Base-by-base conservation (phyloP, 305 asterid genomes). In the Fraxinus velutina region DNA sequence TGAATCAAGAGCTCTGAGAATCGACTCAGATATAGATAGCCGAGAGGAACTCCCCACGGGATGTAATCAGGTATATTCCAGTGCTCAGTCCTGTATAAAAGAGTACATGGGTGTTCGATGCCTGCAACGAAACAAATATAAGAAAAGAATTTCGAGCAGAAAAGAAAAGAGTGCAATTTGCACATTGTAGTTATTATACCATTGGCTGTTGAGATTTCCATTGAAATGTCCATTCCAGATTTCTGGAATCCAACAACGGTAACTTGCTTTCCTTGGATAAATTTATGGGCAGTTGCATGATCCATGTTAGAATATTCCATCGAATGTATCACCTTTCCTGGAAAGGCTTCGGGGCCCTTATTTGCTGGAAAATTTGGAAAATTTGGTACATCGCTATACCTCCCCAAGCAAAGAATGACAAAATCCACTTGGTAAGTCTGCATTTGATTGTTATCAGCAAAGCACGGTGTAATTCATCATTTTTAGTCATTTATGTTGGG, bases 21-120 rank as follows among this genome's bases (percentile, higher is more conserved):
- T 13, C 93, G 84, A 71, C 81, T 90, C 17, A 44, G 79, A 80
- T 87, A 89, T 8, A 90, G 81, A 52, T 33, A 79, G 50, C 76
- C 84, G 17, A 90, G 29, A 4, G 90, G 88, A 73, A 88, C 66
- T 75, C 92, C 93, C 92, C 93, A 87, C 0, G 92, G 92, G 15
- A 81, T n/a, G 76, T 81, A 81, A 78, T 89, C 92, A 1, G 93
- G 92, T 64, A 90, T 24, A 10, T 78, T 85, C 93, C 92, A 90
- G 73, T 86, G 89, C 15, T 81, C 83, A 4, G 84, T 87, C 75
- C 92, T 84, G 85, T 87, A 80, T 47, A 88, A 19, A 52, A 90
- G 80, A n/a, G 89, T 88, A 70, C 91, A 90, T 0, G 90, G 90
- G 17, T 64, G 81, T 75, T 88, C 86, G 24, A 52, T n/a, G 30